phyloP scores from a whole-genome alignment of 2,329 filamentous ascomycete genomes.

The Diaporthe humulicola region DNA sequence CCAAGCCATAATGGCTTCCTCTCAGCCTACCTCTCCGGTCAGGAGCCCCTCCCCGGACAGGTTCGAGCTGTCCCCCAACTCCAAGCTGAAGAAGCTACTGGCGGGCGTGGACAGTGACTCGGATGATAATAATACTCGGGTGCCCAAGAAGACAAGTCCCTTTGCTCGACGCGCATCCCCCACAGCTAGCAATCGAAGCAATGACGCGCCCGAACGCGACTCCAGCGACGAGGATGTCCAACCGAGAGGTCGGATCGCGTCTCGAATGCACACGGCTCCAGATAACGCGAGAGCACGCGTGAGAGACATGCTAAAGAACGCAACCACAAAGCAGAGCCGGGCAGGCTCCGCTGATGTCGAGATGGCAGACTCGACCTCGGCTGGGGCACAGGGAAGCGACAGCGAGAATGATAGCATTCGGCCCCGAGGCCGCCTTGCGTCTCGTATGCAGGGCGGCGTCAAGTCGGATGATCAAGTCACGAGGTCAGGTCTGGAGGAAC shows the following conservation, averaged over 20 bases:
- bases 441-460: conserved; percentile 67
- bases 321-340: conserved; percentile 41
- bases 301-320: conserved; percentile 56
- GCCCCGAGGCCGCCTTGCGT: conserved; percentile 74
- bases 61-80: conserved; percentile 63
- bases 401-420: conserved; percentile 65
- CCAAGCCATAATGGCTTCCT: conserved; percentile 60
- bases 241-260: conserved; percentile 74
- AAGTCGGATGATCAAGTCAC: conserved; percentile 46
- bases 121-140: conserved; percentile 54
- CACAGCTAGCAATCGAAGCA: conserved; percentile 4
- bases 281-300: conserved; percentile 56
- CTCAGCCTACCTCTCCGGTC: conserved; percentile 59
- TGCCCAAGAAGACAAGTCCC: conserved; percentile 31
- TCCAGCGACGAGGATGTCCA: conserved; percentile 58
- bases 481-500: conserved; percentile 57
- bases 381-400: conserved; percentile 52
- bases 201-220: conserved; percentile 31
- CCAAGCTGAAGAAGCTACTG: conserved; percentile 68
- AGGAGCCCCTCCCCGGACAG: conserved; percentile 57
- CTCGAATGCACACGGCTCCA: conserved; percentile 67
- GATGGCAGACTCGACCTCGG: conserved; percentile 39
- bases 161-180: conserved; percentile 31
- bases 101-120: conserved; percentile 64
- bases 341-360: conserved; percentile 39